phyloP scores from a whole-genome alignment of 2,329 filamentous ascomycete genomes.

The Hymenoscyphus scutula region DNA sequence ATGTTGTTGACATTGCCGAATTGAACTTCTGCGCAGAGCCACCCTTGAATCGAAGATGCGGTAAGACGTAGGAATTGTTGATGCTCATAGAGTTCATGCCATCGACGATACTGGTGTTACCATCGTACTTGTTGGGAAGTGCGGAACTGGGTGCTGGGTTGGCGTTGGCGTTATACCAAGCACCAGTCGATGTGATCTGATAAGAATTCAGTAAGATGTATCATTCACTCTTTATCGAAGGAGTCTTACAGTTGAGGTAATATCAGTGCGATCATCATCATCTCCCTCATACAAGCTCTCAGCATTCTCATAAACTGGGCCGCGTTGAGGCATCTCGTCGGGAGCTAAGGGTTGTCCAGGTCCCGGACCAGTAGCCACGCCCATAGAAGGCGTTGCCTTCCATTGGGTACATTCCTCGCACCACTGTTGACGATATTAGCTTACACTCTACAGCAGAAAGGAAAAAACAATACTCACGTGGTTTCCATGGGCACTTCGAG shows the following conservation, averaged over 20 bases:
- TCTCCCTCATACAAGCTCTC: not conserved
- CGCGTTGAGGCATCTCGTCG: not conserved
- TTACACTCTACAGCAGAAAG: not conserved
- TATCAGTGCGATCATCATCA: not conserved
- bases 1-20: not conserved
- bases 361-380: not conserved
- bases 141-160: not conserved
- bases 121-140: not conserved
- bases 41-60: not conserved
- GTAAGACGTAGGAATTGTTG: not conserved
- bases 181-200: not conserved
- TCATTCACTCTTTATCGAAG: not conserved
- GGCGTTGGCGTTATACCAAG: not conserved
- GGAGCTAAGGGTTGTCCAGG: not conserved
- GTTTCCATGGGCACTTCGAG: not conserved
- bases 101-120: not conserved
- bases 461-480: not conserved
- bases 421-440: slow-evolving; percentile 1
- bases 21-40: not conserved
- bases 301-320: not conserved
- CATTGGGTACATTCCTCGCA: not conserved
- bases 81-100: not conserved
- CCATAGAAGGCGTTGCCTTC: not conserved
- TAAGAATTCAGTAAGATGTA: not conserved
- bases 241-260: not conserved